Conservation (phyloP, 768 basidiomycete genomes). For the Rhodotorula paludigena region DNA sequence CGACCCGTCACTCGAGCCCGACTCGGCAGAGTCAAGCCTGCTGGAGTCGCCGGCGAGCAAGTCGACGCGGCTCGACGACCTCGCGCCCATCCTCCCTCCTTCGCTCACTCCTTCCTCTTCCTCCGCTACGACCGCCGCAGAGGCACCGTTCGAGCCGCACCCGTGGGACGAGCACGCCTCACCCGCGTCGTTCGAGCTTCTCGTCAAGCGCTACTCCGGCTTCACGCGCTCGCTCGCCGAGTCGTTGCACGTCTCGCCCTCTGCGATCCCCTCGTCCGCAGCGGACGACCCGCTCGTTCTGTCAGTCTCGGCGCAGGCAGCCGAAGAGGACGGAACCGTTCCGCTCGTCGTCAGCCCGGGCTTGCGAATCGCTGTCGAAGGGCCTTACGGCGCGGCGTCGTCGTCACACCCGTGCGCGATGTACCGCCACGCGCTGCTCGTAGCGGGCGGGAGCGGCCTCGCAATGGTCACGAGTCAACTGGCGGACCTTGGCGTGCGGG, state of each 20-base stretch:
- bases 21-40: too few species aligned
- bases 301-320: too few species aligned
- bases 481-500: not conserved
- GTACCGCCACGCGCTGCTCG: constrained; percentile 1
- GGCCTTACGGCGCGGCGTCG: not conserved
- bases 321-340: not conserved
- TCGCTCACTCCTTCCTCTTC: too few species aligned
- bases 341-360: not conserved
- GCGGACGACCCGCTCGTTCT: not conserved
- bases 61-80: not conserved
- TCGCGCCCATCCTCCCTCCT: not conserved
- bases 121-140: not conserved
- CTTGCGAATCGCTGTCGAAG: constrained; percentile 9
- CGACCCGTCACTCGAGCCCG: not conserved
- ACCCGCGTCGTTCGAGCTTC: not conserved
- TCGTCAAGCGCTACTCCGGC: constrained; percentile 14
- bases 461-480: constrained; percentile 9
- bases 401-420: not conserved
- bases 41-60: not conserved
- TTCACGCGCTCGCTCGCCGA: constrained; percentile 6
- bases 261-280: not conserved
- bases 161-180: not conserved
- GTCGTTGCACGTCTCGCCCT: not conserved
- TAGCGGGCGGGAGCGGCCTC: constrained; percentile 6
- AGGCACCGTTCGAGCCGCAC: not conserved